phyloP scores from a whole-genome alignment of 1,139 yeast genomes.

The Nakaseomyces kungkrabaensis region DNA sequence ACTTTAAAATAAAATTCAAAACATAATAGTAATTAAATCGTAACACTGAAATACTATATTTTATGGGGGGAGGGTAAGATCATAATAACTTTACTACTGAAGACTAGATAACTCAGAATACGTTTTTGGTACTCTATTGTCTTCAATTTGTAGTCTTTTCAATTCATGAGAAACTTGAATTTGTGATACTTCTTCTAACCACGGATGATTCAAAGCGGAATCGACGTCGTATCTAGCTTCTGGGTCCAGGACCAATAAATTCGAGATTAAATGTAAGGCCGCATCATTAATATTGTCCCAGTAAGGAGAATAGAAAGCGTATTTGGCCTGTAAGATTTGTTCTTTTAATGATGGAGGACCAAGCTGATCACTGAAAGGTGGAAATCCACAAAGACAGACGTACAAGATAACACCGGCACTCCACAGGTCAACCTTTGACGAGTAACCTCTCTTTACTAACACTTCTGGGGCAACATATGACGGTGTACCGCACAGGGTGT shows the following conservation, averaged over 20 bases:
- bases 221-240: constrained; percentile 41
- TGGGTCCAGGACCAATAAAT: constrained; percentile 51
- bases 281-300: constrained; percentile 64
- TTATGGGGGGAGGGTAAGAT: background rate
- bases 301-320: constrained; percentile 69
- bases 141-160: constrained; percentile 19
- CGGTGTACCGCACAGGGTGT: constrained; percentile 75
- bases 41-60: background rate
- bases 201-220: constrained; percentile 45
- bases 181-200: constrained; percentile 35
- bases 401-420: constrained; percentile 68
- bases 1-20: background rate
- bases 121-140: constrained; percentile 24
- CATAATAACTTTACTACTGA: background rate
- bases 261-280: constrained; percentile 55
- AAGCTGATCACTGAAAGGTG: constrained; percentile 73
- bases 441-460: constrained; percentile 46
- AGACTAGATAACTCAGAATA: constrained; percentile 25
- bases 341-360: constrained; percentile 74
- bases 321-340: constrained; percentile 56
- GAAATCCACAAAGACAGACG: constrained; percentile 74
- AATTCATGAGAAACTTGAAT: constrained; percentile 12
- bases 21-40: background rate
- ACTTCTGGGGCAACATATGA: constrained; percentile 82
- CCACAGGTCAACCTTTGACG: constrained; percentile 71